Evolutionary conservation across 2,329 filamentous ascomycete species (phyloP), one percentile per base, ranked within the genome.

Genomic region (Sporothrix brasiliensis): DNA sequence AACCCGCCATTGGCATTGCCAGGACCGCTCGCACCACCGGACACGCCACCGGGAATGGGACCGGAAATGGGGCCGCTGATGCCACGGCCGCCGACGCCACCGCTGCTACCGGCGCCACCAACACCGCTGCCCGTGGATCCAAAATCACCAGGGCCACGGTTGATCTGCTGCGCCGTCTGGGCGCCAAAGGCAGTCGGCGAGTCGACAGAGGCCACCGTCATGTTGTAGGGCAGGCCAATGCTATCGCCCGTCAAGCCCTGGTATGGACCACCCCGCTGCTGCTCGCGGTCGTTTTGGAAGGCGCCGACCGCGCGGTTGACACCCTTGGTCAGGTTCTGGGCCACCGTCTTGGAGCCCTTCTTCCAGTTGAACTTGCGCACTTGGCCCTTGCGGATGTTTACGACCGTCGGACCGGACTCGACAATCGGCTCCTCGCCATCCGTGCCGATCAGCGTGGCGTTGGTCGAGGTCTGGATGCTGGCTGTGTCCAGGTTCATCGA

Each of bases 301-400:
- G 90, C 91, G 66, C 90, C 91, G 72, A 97, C 96, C 6, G 94
- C 94, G 69, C 93, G 92, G 80, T 97, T 97, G 79, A 98, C 89
- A 68, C 94, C 93, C 83, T 97, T 97, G 72, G 92, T 91, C 67
- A 98, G 92, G 77, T 94, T 94, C 80, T 97, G 97, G 39, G 94
- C 94, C 76, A 98, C 90, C 70, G 92, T 94, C 81, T 97, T 94
- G 52, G 92, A 92, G 52, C 93, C 93, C 83, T 96, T 97, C 86
- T 97, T 97, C 94, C 95, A 98, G 82, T 97, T 97, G 82, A 97
- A 97, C 79, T 97, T 98, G 83, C 93, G 97, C 69, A 91, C 89
- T 78, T 97, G 93, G 41, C 92, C 93, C 82, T 97, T 98, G 76
- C 93, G 89, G 73, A 98, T 96, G 76, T 95, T 96, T 72, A 98